Conservation (phyloP, 345 rosid species). For the Eucalyptus sideroxylon region DNA sequence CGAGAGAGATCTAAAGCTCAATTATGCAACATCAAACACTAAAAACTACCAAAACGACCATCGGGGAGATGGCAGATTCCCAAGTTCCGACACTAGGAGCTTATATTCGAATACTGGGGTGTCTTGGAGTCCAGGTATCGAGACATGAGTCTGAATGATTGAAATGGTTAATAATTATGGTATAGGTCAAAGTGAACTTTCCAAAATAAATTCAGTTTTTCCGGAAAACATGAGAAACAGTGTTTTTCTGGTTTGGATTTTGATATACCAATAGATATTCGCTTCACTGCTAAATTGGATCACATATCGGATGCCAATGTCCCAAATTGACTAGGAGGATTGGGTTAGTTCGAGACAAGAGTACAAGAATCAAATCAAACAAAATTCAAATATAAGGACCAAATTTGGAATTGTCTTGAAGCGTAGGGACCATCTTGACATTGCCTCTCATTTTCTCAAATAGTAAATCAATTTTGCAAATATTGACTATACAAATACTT, state of each 20-base stretch:
- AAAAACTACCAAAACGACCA: neutral
- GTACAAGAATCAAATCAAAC: neutral
- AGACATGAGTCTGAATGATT: neutral
- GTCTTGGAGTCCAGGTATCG: neutral
- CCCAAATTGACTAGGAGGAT: neutral
- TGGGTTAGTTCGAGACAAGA: neutral
- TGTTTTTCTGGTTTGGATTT: accelerated
- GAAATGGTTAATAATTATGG: neutral
- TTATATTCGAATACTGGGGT: neutral
- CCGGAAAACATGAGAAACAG: accelerated
- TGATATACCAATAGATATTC: neutral
- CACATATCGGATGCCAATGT: neutral
- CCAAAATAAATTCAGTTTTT: too few relatives aligned
- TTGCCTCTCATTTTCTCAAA: too few relatives aligned
- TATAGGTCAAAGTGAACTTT: neutral
- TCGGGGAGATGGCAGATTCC: neutral
- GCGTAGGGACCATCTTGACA: too few relatives aligned
- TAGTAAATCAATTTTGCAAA: too few relatives aligned
- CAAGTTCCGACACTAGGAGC: neutral
- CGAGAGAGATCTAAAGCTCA: neutral
- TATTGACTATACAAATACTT: too few relatives aligned
- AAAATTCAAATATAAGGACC: neutral
- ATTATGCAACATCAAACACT: neutral
- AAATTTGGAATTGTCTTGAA: too few relatives aligned
- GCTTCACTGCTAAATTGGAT: neutral